Evolutionary conservation across 2,329 filamentous ascomycete genomes (phyloP), one percentile per base, ranked within the genome.

Genomic region (Botryotinia narcissicola): DNA sequence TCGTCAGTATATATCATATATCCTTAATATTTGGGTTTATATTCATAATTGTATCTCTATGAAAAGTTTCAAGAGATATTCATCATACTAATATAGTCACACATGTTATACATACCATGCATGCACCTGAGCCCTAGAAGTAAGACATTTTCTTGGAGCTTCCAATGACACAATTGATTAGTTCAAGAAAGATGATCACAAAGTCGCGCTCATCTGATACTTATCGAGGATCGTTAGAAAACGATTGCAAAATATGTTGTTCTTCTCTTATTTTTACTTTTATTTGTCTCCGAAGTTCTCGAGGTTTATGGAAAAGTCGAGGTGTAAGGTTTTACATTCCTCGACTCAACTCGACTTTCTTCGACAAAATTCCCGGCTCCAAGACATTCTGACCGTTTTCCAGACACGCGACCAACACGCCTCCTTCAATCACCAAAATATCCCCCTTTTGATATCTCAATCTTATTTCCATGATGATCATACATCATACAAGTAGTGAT

Each of bases 161-260:
- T 68, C 35, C 66, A 57, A 42, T 57, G 25, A 20, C 16, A 57
- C 25, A 42, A 42, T 37, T 57, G n/a, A n/a, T 57, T 69, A 42
- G n/a, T 40, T 69, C 35, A 42, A 8, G 48, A 22, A 32, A 42
- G 37, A 59, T 42, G 66, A 57, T 57, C 66, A 69, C 37, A 42
- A 57, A 37, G n/a, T 44, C 48, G 48, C 25, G 66, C 66, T 69
- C 66, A 69, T 57, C 66, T 69, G 66, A 69, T 69, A 25, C 35
- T 32, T 57, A 25, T 57, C 5, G 48, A 37, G 1, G 12, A 25
- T 32, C 44, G 32, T 16, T 29, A 10, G 32, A 54, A 4, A 29
- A 54, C n/a, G 29, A 37, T 29, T 22, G 37, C 64, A 25, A 54
- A 40, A 67, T 16, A 67, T 54, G 4, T 42, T 37, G 63, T 35